A percentile compares a stretch with the other conserved stretches of the same genome.
These are phyloP conservation scores for Ceratocystis harringtonii DNA, from an alignment of 2,329 filamentous ascomycete genomes.

Conservation along the genomic window DNA sequence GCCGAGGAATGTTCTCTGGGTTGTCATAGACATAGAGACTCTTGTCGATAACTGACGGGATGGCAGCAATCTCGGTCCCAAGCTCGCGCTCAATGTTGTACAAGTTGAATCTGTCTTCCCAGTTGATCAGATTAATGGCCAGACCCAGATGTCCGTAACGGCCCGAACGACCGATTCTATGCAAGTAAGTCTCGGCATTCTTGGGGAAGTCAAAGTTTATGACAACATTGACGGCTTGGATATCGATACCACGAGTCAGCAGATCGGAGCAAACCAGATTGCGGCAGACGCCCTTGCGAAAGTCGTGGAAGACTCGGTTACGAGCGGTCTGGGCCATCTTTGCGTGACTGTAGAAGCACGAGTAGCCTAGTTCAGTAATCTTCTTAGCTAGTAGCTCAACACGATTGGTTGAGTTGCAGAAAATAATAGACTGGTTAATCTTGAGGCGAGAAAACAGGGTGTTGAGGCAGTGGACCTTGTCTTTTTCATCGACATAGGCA, in stretches of 20 bases:
- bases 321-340: conserved; percentile 94
- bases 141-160: conserved; percentile 94
- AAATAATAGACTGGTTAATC: conserved; percentile 99
- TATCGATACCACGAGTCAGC: conserved; percentile 95
- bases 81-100: conserved; percentile 98
- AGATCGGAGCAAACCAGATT: conserved; percentile 97
- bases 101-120: conserved; percentile 96
- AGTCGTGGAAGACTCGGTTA: conserved; percentile 98
- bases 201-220: conserved; percentile 99
- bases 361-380: conserved; percentile 97
- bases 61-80: conserved; percentile 95
- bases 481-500: conserved; percentile 96
- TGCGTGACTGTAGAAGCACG: conserved; percentile 97
- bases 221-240: conserved; percentile 97
- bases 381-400: conserved; percentile 97
- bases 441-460: conserved; percentile 97
- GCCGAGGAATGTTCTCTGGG: conserved; percentile 84
- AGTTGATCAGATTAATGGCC: conserved; percentile 98
- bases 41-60: conserved; percentile 88
- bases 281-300: conserved; percentile 92
- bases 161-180: conserved; percentile 93
- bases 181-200: conserved; percentile 96
- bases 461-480: conserved; percentile 97
- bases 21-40: conserved; percentile 96
- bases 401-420: conserved; percentile 98